Evolutionary conservation across 345 rosid species (phyloP).

Genomic region (Aethionema arabicum): DNA sequence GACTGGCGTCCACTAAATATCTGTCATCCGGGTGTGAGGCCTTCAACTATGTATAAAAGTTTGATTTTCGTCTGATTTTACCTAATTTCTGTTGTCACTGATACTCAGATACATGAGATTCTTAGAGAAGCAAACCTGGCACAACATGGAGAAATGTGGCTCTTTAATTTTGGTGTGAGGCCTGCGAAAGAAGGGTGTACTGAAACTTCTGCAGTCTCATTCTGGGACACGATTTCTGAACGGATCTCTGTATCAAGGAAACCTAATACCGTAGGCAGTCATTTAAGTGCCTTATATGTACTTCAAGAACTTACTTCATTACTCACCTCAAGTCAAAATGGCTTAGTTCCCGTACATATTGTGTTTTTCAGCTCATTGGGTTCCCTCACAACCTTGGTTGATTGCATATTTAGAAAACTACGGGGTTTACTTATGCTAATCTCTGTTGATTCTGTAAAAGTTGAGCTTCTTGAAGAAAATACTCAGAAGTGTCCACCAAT

Average conservation of each 20-base stretch:
- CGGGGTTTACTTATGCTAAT: conserved; percentile 68
- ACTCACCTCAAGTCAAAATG: conserved; percentile 42
- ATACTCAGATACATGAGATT: conserved; percentile 61
- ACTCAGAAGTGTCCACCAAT: conserved; percentile 44
- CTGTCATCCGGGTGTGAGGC: conserved; percentile 12
- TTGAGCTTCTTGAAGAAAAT: conserved; percentile 76
- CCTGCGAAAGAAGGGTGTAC: conserved; percentile 38
- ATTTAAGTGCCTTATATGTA: conserved; percentile 51
- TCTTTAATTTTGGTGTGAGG: conserved; percentile 45
- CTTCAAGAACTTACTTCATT: conserved; percentile 55
- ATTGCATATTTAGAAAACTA: conserved; percentile 68
- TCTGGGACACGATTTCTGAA: conserved; percentile 26
- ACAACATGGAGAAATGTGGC: conserved; percentile 48
- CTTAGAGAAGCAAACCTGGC: conserved; percentile 53
- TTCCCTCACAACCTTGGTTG: conserved; percentile 59
- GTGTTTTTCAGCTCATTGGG: conserved; percentile 68
- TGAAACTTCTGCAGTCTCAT: conserved; percentile 33
- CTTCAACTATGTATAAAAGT: conserved; percentile 9
- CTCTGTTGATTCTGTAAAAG: conserved; percentile 69
- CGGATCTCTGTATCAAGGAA: conserved; percentile 36
- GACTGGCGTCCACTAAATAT: conserved; percentile 13
- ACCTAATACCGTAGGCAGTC: conserved; percentile 37
- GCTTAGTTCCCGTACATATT: conserved; percentile 41
- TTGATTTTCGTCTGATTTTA: conserved; percentile 3
- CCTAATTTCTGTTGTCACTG: conserved; percentile 10